Conservation (phyloP, 495 filamentous ascomycete species). For the Parachaetomium inaequale region DNA sequence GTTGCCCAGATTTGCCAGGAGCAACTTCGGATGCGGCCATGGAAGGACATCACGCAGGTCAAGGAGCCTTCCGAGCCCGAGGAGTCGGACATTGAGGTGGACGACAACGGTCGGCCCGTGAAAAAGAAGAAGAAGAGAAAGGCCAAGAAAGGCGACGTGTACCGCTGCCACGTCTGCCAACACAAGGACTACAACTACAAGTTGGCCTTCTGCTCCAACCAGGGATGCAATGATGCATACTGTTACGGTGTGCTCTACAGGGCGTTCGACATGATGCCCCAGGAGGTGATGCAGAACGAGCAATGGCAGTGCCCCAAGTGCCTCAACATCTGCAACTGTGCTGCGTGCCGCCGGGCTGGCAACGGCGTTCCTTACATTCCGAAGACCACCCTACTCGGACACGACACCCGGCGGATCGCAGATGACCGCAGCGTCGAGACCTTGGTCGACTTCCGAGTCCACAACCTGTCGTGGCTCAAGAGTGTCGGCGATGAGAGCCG, state of each 20-base stretch:
- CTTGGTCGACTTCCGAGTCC: conserved; percentile 77
- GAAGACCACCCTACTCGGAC: conserved; percentile 76
- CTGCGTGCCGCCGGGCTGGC: conserved; percentile 57
- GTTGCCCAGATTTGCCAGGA: conserved; percentile 88
- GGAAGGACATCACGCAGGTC: conserved; percentile 51
- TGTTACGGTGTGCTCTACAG: conserved; percentile 88
- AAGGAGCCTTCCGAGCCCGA: conserved; percentile 25
- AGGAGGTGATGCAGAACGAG: conserved; percentile 69
- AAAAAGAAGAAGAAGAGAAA: conserved; percentile 45
- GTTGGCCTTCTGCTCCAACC: conserved; percentile 65
- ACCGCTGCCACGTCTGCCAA: conserved; percentile 75
- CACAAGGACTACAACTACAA: conserved; percentile 75
- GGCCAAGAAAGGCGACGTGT: conserved; percentile 45
- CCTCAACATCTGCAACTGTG: conserved; percentile 76
- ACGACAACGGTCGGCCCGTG: conserved; percentile 49
- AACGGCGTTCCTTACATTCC: conserved; percentile 66
- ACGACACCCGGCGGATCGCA: conserved; percentile 82
- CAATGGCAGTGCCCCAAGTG: conserved; percentile 89
- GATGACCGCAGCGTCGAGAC: conserved; percentile 85
- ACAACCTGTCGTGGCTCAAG: conserved; percentile 75
- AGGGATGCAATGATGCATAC: conserved; percentile 63
- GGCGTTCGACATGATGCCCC: conserved; percentile 82
- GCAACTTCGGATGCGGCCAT: conserved; percentile 69
- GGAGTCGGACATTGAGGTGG: conserved; percentile 42
- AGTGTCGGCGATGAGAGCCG: conserved; percentile 48